Conservation (phyloP, 2,329 filamentous ascomycete genomes). For the Penicillium sp. region DNA sequence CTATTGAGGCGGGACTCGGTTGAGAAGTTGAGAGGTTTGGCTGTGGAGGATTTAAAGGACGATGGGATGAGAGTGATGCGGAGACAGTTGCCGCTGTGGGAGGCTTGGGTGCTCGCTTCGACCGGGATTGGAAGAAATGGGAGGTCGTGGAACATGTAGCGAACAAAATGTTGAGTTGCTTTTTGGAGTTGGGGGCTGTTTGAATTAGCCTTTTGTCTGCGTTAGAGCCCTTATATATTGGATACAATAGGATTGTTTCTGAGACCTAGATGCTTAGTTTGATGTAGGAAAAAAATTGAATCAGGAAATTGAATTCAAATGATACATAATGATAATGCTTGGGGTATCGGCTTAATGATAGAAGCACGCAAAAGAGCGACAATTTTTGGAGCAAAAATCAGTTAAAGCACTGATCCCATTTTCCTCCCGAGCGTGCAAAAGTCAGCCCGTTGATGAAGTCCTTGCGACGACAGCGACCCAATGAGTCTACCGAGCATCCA, state of each 20-base stretch:
- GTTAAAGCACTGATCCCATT: constrained; percentile 67
- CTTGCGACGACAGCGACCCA: constrained; percentile 70
- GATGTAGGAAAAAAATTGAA: not conserved
- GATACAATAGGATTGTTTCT: not conserved
- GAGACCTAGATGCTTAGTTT: not conserved
- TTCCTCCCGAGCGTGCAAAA: constrained; percentile 71
- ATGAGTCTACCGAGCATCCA: constrained; percentile 67
- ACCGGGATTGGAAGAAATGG: constrained; percentile 3
- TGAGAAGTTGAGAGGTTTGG: constrained; percentile 29
- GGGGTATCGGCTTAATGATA: not conserved
- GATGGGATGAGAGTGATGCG: constrained; percentile 36
- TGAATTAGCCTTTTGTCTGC: constrained; percentile 4
- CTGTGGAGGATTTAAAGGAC: constrained; percentile 38
- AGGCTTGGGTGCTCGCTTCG: constrained; percentile 40
- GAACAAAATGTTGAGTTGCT: not conserved
- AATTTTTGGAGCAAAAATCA: constrained; percentile 1
- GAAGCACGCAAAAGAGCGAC: not conserved
- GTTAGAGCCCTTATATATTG: constrained; percentile 1
- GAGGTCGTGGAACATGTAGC: not conserved
- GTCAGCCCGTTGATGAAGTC: constrained; percentile 73
- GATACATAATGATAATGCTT: not conserved
- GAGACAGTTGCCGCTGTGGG: constrained; percentile 39
- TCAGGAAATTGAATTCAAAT: not conserved
- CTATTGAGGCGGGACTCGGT: constrained; percentile 15
- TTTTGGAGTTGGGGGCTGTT: constrained; percentile 17